Evolutionary conservation across 2,329 filamentous ascomycete species (phyloP), one percentile per base, ranked within the genome.

Genomic region (Diaporthe vaccinii): DNA sequence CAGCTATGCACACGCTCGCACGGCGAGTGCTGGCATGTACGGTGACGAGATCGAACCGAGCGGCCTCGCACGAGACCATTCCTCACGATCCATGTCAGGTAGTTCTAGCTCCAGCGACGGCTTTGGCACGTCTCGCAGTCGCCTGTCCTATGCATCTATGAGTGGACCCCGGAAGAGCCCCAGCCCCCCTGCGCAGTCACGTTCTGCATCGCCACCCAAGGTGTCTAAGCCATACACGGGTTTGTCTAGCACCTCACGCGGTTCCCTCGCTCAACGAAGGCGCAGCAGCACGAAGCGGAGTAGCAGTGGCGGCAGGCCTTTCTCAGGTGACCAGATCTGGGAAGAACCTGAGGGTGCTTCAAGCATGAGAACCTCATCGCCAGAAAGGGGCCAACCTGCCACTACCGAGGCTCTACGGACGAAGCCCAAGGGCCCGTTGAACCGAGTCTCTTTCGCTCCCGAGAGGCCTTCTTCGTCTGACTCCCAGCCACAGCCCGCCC

Each of bases 251-350:
- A 83, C 83, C 25, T 77, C 84, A 36, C 81, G 83, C 67, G 83
- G 83, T 25, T 80, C 82, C 59, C 79, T 83, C 1, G 83, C 85
- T 61, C 82, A 86, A 34, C 87, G 90, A 55, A 90, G 89, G 46
- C 91, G 91, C 77, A 93, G 91, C 80, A 93, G 91, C 79, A 87
- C 91, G 79, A 92, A 90, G 83, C 89, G 93, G 76, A 93, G 94
- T 78, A 89, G 92, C 80, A 95, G 93, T 81, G 93, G 92, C 28
- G 92, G 93, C 80, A 90, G 88, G 72, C 89, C 92, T 2, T 95
- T 95, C 81, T 93, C 92, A 2, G 91, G 92, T 46, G 93, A 95
- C 81, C 92, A 94, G 80, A 96, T 98, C 76, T 98, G 95, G 88
- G 96, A 98, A 83, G 96, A 98, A 82, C 94, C 95, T 1, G 91